phyloP scores from a whole-genome alignment of 371 early-diverging fungal species.

The Mycotypha africana region DNA sequence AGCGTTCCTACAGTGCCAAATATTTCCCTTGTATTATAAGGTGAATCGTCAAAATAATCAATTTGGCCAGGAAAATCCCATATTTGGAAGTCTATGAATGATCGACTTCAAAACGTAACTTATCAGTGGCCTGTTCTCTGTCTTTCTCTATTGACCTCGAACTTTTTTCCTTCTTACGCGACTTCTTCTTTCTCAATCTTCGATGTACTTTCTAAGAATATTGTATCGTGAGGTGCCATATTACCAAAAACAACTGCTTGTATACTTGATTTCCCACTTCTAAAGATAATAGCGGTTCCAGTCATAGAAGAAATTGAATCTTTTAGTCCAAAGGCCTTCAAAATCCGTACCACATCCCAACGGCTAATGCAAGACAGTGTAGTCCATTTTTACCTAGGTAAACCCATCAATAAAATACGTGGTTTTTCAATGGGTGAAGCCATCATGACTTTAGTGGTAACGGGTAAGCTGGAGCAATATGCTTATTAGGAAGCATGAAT shows the following conservation, averaged over 20 bases:
- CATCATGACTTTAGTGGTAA: no score
- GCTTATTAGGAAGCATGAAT: no score
- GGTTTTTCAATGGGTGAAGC: conserved; percentile 53
- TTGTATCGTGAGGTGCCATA: conserved; percentile 88
- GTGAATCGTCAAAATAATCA: conserved; percentile 66
- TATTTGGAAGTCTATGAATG: conserved; percentile 81
- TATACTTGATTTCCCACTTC: conserved; percentile 94
- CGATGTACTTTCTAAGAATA: conserved; percentile 84
- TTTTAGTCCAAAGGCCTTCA: background rate
- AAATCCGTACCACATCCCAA: no score
- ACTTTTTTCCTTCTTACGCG: no score
- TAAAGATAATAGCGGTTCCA: conserved; percentile 12
- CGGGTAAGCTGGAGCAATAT: no score
- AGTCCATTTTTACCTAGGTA: conserved; percentile 53
- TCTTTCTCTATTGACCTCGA: no score
- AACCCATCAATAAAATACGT: conserved; percentile 64
- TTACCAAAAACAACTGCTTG: conserved; percentile 90
- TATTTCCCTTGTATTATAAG: conserved; percentile 64
- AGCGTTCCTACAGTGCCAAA: conserved; percentile 74
- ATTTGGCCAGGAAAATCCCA: conserved; percentile 94
- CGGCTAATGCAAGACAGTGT: no score
- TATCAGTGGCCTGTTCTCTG: no score
- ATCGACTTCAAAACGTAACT: conserved; percentile 48
- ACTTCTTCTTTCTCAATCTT: conserved; percentile 75
- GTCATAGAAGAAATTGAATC: background rate